Conservation (phyloP, 371 early-diverging fungal genomes). For the Syncephalastrum contaminatum region DNA sequence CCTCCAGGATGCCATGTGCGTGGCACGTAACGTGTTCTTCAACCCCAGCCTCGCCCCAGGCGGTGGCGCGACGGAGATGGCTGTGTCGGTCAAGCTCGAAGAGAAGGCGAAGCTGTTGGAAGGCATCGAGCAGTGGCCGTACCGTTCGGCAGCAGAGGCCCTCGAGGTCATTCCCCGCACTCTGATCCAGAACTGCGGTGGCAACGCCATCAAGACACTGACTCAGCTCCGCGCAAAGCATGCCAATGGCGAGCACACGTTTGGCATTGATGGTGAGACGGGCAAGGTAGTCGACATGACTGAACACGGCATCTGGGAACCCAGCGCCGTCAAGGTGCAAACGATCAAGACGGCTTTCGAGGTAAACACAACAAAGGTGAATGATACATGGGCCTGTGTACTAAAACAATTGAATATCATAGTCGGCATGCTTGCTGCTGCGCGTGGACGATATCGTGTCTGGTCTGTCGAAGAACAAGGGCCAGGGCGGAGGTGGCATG, state of each 20-base stretch:
- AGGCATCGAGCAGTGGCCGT: conserved; percentile 97
- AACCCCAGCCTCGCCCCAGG: conserved; percentile 95
- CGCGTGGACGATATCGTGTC: conserved; percentile 98
- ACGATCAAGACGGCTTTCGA: conserved; percentile 99
- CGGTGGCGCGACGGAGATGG: conserved; percentile 99
- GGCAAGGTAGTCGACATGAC: conserved; percentile 98
- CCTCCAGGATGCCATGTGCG: conserved; percentile 99
- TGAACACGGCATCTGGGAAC: conserved; percentile 98
- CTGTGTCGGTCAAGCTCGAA: conserved; percentile 85
- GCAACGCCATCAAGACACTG: conserved; percentile 93
- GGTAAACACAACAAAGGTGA: conserved; percentile 28
- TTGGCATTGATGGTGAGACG: conserved; percentile 96
- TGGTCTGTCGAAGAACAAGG: conserved; percentile 72
- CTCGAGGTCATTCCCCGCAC: conserved; percentile 99
- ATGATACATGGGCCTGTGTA: conserved; percentile 6
- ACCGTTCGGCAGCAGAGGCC: conserved; percentile 92
- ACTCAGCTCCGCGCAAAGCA: conserved; percentile 97
- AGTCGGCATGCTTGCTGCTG: conserved; percentile 89
- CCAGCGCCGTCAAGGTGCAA: conserved; percentile 99
- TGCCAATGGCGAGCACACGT: conserved; percentile 81
- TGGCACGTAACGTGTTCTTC: conserved; percentile 98
- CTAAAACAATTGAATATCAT: background rate
- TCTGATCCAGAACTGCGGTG: conserved; percentile 98
- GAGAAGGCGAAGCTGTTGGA: conserved; percentile 89
- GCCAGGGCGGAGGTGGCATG: conserved; percentile 30